phyloP scores from a whole-genome alignment of 129 eudicot species.

The Helianthus annuus region DNA sequence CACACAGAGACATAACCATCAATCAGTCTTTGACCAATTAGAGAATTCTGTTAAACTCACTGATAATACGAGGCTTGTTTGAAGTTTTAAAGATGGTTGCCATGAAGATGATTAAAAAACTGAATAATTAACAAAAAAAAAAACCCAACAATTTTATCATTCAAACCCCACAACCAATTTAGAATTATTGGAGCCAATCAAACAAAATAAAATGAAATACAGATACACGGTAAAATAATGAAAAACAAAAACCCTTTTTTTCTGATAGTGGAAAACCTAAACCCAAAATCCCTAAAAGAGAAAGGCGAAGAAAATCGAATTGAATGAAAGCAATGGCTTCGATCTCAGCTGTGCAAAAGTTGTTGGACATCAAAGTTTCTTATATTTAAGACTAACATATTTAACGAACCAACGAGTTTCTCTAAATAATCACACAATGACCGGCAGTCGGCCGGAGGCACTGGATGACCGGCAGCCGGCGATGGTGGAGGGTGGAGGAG shows the following conservation, averaged over 20 bases:
- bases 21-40: no score
- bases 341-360: no score
- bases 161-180: conserved; percentile 6
- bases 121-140: no score
- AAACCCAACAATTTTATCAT: not conserved
- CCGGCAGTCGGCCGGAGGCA: no score
- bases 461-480: no score
- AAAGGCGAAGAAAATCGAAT: conserved; percentile 15
- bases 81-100: not conserved
- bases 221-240: not conserved
- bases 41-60: no score
- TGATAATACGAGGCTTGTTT: no score
- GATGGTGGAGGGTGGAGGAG: no score
- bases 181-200: not conserved
- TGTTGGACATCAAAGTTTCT: no score
- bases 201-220: not conserved
- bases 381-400: not conserved
- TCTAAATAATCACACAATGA: not conserved
- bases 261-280: conserved; percentile 12
- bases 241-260: not conserved
- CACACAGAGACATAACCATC: no score
- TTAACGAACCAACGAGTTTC: not conserved
- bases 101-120: not conserved
- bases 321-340: not conserved
- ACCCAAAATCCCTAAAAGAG: conserved; percentile 29